A percentile compares a stretch with the other conserved stretches of the same genome.
phyloP scores from a whole-genome alignment of 306 rosid genomes.

The Echinosophora koreensis region DNA sequence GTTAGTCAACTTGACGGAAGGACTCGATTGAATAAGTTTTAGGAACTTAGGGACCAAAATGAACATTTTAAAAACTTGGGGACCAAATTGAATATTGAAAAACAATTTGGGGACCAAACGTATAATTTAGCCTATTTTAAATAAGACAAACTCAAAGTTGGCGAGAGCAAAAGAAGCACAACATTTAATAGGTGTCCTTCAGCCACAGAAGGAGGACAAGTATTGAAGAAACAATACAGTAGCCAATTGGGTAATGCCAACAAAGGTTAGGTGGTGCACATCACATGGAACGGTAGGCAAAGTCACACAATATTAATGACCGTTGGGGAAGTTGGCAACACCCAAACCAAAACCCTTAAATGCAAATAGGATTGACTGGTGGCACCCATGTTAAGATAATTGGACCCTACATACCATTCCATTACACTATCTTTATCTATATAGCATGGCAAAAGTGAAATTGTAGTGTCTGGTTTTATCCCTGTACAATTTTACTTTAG shows the following conservation, averaged over 20 bases:
- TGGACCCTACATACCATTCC: conserved; percentile 38
- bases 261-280: background rate
- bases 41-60: too few relatives aligned
- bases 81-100: too few relatives aligned
- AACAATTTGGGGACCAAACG: too few relatives aligned
- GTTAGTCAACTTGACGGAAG: too few relatives aligned
- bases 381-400: conserved; percentile 40
- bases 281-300: conserved; percentile 45
- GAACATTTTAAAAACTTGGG: too few relatives aligned
- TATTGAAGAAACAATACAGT: background rate
- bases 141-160: conserved; percentile 3
- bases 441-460: background rate
- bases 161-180: background rate
- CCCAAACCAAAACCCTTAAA: conserved; percentile 54
- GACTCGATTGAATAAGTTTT: too few relatives aligned
- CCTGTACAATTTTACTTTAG: background rate
- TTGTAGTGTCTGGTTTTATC: background rate
- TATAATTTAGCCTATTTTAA: too few relatives aligned
- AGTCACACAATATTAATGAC: conserved; percentile 66
- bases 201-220: conserved; percentile 7
- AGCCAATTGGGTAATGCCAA: background rate
- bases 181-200: conserved; percentile 4
- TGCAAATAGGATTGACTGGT: conserved; percentile 38
- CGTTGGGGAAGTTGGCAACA: conserved; percentile 74
- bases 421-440: conserved; percentile 21